phyloP scores from a whole-genome alignment of 441 rosid species.

The Biscutella auriculata region DNA sequence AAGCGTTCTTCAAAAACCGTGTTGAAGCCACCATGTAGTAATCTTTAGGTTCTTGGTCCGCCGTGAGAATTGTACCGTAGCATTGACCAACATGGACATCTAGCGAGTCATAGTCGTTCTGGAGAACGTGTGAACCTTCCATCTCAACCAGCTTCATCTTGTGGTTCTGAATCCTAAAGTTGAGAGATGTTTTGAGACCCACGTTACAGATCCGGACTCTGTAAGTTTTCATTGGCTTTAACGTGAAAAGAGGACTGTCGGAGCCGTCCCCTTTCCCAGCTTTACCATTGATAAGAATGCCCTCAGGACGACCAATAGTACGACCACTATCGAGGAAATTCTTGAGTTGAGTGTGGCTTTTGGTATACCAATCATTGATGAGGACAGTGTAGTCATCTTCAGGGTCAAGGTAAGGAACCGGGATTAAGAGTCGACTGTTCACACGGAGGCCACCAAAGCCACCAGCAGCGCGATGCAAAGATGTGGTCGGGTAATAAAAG shows the following conservation, averaged over 20 bases:
- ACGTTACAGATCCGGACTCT: conserved; percentile 46
- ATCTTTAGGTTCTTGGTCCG: conserved; percentile 47
- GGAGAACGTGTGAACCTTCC: conserved; percentile 56
- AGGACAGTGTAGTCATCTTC: conserved; percentile 61
- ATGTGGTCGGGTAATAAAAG: conserved; percentile 46
- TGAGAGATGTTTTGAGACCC: conserved; percentile 38
- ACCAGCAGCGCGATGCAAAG: conserved; percentile 44
- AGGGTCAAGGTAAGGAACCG: conserved; percentile 54
- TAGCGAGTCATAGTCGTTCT: conserved; percentile 37
- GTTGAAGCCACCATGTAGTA: conserved; percentile 64
- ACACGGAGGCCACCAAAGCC: conserved; percentile 59
- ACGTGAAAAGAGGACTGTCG: conserved; percentile 45
- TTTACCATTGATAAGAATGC: conserved; percentile 57
- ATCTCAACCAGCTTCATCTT: conserved; percentile 46
- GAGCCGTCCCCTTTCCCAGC: conserved; percentile 29
- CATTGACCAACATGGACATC: conserved; percentile 59
- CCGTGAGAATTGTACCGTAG: conserved; percentile 40
- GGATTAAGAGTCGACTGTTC: conserved; percentile 56
- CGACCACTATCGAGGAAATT: conserved; percentile 42
- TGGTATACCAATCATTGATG: conserved; percentile 51
- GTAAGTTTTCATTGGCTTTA: conserved; percentile 56
- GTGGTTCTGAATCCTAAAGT: conserved; percentile 51
- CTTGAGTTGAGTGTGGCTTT: conserved; percentile 33
- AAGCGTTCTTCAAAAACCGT: conserved; percentile 32
- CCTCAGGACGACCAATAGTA: conserved; percentile 41